phyloP scores from a whole-genome alignment of 139 green algal genomes.

The Picochlorum sp. region DNA sequence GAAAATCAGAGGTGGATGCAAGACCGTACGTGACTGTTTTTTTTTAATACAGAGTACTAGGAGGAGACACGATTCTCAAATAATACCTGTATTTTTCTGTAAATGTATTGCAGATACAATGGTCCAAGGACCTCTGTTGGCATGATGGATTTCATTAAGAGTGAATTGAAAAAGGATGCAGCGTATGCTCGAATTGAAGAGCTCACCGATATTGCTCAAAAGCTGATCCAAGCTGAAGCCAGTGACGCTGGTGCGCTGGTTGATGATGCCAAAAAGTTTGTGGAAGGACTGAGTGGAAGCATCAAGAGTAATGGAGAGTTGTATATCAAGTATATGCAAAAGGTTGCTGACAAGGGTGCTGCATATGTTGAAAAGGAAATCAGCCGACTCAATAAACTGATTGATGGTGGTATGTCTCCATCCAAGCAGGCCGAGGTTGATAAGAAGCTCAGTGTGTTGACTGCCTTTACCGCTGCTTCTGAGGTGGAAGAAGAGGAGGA shows the following conservation, averaged over 20 bases:
- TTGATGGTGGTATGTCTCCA: conserved; percentile 37
- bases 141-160: conserved; percentile 66
- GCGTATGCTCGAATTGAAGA: conserved; percentile 49
- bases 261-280: conserved; percentile 13
- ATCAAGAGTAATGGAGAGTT: conserved; percentile 44
- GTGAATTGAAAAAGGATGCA: conserved; percentile 53
- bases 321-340: conserved; percentile 61
- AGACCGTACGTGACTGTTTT: conserved; percentile 8
- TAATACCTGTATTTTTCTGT: neutral
- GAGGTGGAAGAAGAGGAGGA: neutral
- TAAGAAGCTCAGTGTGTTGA: conserved; percentile 33
- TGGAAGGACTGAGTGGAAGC: conserved; percentile 1
- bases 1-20: conserved; percentile 35
- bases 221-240: neutral
- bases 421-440: conserved; percentile 37
- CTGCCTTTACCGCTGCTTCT: conserved; percentile 16
- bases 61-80: too few species aligned
- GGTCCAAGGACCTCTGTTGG: conserved; percentile 41
- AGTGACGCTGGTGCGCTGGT: conserved; percentile 10
- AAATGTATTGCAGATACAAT: conserved; percentile 39
- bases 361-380: conserved; percentile 64
- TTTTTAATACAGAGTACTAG: neutral
- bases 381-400: conserved; percentile 58
- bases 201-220: conserved; percentile 19
- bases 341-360: conserved; percentile 61